Evolutionary conservation across 257 asterid species (phyloP).

Genomic region (Mitragyna speciosa): DNA sequence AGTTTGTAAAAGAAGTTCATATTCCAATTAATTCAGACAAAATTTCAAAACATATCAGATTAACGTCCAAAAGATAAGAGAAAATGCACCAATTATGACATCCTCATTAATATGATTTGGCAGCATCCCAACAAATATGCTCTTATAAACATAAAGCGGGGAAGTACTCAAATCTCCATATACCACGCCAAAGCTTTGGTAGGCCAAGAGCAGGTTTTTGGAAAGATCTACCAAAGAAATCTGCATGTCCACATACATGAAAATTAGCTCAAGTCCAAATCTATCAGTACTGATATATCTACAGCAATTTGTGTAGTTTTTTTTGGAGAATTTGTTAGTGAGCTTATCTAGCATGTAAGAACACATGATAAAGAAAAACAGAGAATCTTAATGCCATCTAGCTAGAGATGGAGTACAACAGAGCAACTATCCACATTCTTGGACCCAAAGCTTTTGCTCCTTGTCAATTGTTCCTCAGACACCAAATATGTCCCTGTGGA

Average conservation of each 20-base stretch:
- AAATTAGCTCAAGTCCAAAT: constrained; percentile 15
- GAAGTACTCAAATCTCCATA: constrained; percentile 96
- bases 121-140: constrained; percentile 68
- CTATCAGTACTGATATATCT: neutral
- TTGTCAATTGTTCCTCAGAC: neutral
- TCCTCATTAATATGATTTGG: constrained; percentile 56
- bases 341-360: neutral
- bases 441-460: neutral
- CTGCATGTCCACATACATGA: constrained; percentile 51
- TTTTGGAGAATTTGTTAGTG: neutral
- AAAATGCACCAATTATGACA: constrained; percentile 85
- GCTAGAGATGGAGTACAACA: neutral
- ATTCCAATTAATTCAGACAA: neutral
- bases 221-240: constrained; percentile 47
- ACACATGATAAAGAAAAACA: neutral
- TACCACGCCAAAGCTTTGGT: constrained; percentile 97
- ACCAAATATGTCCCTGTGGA: neutral
- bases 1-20: constrained; percentile 31
- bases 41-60: constrained; percentile 8
- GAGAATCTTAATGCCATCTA: neutral
- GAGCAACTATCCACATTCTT: neutral
- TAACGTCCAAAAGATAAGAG: constrained; percentile 85
- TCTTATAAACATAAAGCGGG: constrained; percentile 81
- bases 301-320: neutral
- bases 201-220: constrained; percentile 61